phyloP scores from a whole-genome alignment of 768 basidiomycete genomes.

The Psilocybe sp. region DNA sequence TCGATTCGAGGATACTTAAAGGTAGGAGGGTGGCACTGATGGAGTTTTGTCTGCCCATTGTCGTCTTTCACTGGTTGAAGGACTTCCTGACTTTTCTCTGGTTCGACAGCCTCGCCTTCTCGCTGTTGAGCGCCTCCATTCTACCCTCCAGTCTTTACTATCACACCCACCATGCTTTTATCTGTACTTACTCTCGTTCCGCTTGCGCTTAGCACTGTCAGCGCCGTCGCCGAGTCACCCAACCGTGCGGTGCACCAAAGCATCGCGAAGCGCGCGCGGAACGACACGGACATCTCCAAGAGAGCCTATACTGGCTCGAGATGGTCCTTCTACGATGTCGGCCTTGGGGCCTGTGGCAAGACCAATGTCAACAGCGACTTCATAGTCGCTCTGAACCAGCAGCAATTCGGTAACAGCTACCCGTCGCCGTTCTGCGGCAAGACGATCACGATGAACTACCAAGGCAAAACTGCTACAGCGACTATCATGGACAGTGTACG shows the following conservation, averaged over 20 bases:
- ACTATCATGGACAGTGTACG: constrained; percentile 61
- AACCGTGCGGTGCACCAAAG: constrained; percentile 15
- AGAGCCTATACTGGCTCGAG: constrained; percentile 20
- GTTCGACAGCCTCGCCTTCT: too few species aligned
- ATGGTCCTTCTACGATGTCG: constrained; percentile 31
- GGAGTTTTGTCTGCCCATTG: too few species aligned
- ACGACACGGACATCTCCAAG: not conserved
- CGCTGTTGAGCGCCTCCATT: not conserved
- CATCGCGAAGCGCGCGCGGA: constrained; percentile 20
- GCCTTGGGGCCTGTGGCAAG: constrained; percentile 30
- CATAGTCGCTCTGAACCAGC: not conserved
- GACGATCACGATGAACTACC: constrained; percentile 56
- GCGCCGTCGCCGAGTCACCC: constrained; percentile 7
- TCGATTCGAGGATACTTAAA: too few species aligned
- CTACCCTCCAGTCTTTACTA: not conserved
- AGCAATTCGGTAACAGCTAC: constrained; percentile 12
- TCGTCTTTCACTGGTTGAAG: too few species aligned
- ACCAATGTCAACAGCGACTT: constrained; percentile 22
- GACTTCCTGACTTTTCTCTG: too few species aligned
- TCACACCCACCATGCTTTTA: constrained; percentile 21
- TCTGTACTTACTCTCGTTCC: constrained; percentile 13
- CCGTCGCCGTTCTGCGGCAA: constrained; percentile 48
- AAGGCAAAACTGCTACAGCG: constrained; percentile 57
- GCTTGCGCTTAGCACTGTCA: not conserved
- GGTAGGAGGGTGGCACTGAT: too few species aligned